phyloP scores from a whole-genome alignment of 331 rosid species.

The Arachis monticola region DNA sequence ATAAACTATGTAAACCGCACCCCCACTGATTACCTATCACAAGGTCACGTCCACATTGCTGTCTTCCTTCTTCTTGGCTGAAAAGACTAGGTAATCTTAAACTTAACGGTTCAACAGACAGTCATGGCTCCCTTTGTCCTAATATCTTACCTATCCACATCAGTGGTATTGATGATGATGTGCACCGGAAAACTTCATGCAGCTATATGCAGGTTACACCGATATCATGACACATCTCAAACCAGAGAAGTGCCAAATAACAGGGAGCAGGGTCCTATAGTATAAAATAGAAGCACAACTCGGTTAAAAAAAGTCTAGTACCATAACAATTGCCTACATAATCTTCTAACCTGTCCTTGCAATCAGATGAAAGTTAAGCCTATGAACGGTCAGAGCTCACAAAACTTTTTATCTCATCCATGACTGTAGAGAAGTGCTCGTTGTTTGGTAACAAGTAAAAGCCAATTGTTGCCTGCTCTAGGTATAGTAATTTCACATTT shows the following conservation, averaged over 20 bases:
- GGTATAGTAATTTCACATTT: constrained; percentile 64
- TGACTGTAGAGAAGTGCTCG: constrained; percentile 76
- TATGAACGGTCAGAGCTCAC: constrained; percentile 66
- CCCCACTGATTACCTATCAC: constrained; percentile 56
- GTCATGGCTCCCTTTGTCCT: constrained; percentile 51
- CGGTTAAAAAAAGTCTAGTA: constrained; percentile 42
- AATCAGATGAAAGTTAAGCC: constrained; percentile 59
- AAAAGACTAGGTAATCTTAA: constrained; percentile 50
- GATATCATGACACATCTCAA: constrained; percentile 42
- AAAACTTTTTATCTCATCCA: constrained; percentile 87
- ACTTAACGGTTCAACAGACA: constrained; percentile 49
- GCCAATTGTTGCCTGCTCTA: constrained; percentile 89
- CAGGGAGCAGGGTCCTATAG: constrained; percentile 50
- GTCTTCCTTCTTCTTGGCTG: constrained; percentile 54
- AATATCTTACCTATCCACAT: constrained; percentile 47
- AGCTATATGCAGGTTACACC: constrained; percentile 60
- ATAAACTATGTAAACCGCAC: constrained; percentile 29
- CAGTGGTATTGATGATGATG: constrained; percentile 46
- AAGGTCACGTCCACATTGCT: constrained; percentile 46
- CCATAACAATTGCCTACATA: constrained; percentile 70
- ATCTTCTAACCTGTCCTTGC: constrained; percentile 61
- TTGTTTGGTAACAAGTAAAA: constrained; percentile 92
- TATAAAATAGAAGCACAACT: constrained; percentile 45
- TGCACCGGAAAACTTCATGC: constrained; percentile 49
- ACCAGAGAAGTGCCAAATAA: constrained; percentile 47